Evolutionary conservation across 2,329 filamentous ascomycete genomes (phyloP), one percentile per base, ranked within the genome.

Genomic region (Didymella pomorum): DNA sequence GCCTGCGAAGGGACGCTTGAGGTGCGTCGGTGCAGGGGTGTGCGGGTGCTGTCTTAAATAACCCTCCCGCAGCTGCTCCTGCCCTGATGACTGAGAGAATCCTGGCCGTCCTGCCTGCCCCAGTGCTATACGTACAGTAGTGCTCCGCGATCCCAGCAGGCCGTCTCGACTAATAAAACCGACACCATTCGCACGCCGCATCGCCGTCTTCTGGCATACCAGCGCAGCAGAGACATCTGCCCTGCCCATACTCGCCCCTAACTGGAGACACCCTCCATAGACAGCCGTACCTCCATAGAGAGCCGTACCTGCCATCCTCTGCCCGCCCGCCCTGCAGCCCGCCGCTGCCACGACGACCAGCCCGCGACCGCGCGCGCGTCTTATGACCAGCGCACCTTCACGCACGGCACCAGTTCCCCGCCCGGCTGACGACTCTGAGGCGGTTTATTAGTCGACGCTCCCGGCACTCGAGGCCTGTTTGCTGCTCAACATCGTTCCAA

Each of bases 401-500:
- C 31, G 31, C 58, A 55, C 58, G 45, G 49, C 58, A 51, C 56
- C 51, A 25, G 46, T 25, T 33, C 56, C 41, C 43, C 49, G 48
- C 47, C 61, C 59, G 52, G 52, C 62, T 56, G 55, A 51, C 53
- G 47, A 28, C 26, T 28, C 26, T 28, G 26, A 55, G 56, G 44
- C 60, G 49, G 47, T 60, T 62, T 63, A 65, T 58, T 61, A 67
- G 52, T 52, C 56, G 54, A 53, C 60, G 51, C 56, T 52, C 53
- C 52, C 65, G 64, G 66, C 62, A 62, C 59, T 52, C 62, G 68
- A 65, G 63, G 65, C 65, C 52, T 49, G 62, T 59, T 51, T 65
- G 66, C 60, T 58, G 58, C 60, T 57, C 62, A 61, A 57, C 58
- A 57, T 69, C 63, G 73, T 64, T 66, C 74, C 72, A 75, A 79